phyloP scores from a whole-genome alignment of 2,329 filamentous ascomycete genomes.

The Colletotrichum orbiculare region DNA sequence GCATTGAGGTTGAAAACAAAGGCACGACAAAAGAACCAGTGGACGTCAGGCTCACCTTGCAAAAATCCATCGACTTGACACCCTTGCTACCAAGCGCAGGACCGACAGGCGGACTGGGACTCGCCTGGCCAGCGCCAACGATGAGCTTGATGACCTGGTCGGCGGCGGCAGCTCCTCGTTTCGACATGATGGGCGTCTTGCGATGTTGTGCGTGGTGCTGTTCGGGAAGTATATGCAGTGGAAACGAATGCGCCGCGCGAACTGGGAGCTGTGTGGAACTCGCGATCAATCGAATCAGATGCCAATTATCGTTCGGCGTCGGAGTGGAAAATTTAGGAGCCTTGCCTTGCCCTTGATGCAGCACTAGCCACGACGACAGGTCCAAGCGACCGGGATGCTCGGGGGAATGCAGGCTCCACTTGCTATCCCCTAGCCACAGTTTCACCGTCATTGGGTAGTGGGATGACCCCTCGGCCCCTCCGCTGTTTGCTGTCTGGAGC shows the following conservation, averaged over 20 bases:
- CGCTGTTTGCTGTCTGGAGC: slow-evolving; percentile 27
- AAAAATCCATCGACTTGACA: slow-evolving; percentile 99
- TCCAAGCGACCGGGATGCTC: slow-evolving; percentile 36
- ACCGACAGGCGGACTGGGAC: slow-evolving; percentile 94
- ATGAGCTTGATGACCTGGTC: slow-evolving; percentile 96
- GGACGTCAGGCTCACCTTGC: slow-evolving; percentile 74
- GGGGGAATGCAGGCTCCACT: slow-evolving; percentile 27
- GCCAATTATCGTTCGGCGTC: slow-evolving; percentile 19
- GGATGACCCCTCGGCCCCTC: slow-evolving; percentile 37
- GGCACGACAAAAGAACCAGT: not conserved
- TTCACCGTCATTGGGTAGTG: slow-evolving; percentile 37
- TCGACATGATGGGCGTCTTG: slow-evolving; percentile 59
- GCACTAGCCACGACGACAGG: slow-evolving; percentile 36
- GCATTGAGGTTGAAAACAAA: slow-evolving; percentile 7
- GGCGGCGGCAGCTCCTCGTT: slow-evolving; percentile 52
- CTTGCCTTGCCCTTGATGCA: slow-evolving; percentile 2
- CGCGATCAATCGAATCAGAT: slow-evolving; percentile 9
- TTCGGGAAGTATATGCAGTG: not conserved
- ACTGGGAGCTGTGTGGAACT: slow-evolving; percentile 3
- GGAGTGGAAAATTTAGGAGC: slow-evolving; percentile 35
- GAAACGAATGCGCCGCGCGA: slow-evolving; percentile 21
- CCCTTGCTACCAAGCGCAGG: slow-evolving; percentile 96
- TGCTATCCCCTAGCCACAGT: slow-evolving; percentile 32
- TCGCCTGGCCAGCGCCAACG: slow-evolving; percentile 94
- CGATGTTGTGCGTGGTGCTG: slow-evolving; percentile 35